These are phyloP conservation scores for Pistacia integerrima DNA, from an alignment of 345 rosid genomes.

Conservation along the genomic window DNA sequence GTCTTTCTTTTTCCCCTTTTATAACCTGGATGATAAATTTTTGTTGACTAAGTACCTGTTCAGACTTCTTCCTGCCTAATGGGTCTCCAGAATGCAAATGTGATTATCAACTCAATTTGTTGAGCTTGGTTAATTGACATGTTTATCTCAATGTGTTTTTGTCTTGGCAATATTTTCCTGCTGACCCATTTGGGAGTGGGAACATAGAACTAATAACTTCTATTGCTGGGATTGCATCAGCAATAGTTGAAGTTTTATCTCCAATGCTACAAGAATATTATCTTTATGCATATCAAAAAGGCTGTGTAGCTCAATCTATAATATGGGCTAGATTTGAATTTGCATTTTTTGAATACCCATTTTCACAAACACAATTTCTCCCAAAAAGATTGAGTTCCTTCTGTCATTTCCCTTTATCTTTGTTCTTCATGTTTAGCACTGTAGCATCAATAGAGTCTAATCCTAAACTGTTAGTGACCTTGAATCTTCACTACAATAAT, in stretches of 20 bases:
- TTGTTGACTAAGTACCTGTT: conserved; percentile 4
- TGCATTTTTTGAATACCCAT: too few species aligned
- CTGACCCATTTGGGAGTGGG: not conserved
- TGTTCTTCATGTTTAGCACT: too few species aligned
- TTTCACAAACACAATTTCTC: too few species aligned
- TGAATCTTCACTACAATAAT: not conserved
- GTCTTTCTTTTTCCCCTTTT: not conserved
- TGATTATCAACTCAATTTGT: not conserved
- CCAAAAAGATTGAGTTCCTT: too few species aligned
- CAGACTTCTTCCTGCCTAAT: not conserved
- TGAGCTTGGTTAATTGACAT: not conserved
- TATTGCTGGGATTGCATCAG: not conserved
- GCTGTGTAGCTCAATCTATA: too few species aligned
- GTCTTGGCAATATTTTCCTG: not conserved
- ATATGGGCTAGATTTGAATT: too few species aligned
- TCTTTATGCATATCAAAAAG: too few species aligned
- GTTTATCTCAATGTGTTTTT: not conserved
- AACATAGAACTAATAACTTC: not conserved
- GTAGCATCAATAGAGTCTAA: too few species aligned
- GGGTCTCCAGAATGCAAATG: not conserved
- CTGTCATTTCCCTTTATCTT: too few species aligned
- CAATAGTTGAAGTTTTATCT: not conserved
- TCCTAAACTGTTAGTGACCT: too few species aligned
- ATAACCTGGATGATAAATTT: not conserved
- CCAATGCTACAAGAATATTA: not conserved